Base-by-base conservation (phyloP, 164 flowering plant genomes). In the Paratinospora sagittata region DNA sequence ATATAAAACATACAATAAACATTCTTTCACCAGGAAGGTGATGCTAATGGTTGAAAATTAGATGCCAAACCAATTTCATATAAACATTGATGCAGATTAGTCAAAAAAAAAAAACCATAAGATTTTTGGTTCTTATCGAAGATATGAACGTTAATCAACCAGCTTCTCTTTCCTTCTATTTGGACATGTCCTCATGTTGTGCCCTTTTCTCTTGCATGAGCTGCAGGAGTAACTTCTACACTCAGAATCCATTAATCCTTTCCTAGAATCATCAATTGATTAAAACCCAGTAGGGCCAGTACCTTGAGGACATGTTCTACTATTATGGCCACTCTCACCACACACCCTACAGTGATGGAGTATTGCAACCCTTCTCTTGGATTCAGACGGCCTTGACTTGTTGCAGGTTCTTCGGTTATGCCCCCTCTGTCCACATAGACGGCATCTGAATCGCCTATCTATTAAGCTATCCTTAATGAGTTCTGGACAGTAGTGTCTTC, bases 401-500 rank as follows among this genome's bases (percentile, higher is more conserved):
- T 62, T 73, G 52, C 97, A 93, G 27, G 91, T 90, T 84, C 89
- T 86, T 73, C 85, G 76, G 78, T 91, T 93, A 78, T 93, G 98
- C 49, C 98, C 98, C 67, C 76, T 84, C 72, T 84, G 82, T 33
- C 98, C 89, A 73, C 98, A 93, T 47, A 88, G 47, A 10, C 84
- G 72, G 69, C 98, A 93, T 74, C 62, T 83, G 83, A 79, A 87
- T 67, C 81, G 75, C 80, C 80, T 81, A 24, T 76, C 86, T 2
- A 60, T 69, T 21, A 63, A 63, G 41, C 74, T 73, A 66, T 77
- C 80, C 70, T 75, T 73, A 23, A 57, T 66, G 60, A 85, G 81
- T 72, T 85, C 90, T 19, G 98, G 98, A 68, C 97, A 94, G 78
- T 88, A 87, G 78, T 85, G 80, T 69, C 80, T 85, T 75, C 97